These are phyloP conservation scores for Silene noctiflora DNA, from an alignment of 179 eudicot genomes.

Conservation along the genomic window DNA sequence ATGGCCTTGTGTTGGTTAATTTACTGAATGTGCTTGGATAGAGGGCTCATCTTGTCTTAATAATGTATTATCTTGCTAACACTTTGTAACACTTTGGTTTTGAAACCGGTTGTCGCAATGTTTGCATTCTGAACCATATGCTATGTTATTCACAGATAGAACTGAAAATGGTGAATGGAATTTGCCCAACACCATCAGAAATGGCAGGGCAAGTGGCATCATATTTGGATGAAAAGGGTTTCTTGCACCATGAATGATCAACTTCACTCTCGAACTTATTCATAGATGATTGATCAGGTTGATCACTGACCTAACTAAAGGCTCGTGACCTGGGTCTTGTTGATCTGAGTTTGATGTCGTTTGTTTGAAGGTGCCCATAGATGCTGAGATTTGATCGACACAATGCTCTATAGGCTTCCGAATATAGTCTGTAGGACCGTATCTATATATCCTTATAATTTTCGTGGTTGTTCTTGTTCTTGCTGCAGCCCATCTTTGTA, in stretches of 20 bases:
- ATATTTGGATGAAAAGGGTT: slow-evolving; percentile 68
- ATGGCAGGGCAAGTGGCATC: slow-evolving; percentile 78
- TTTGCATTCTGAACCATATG: not conserved
- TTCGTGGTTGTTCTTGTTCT: not conserved
- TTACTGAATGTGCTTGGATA: not conserved
- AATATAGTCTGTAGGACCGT: not conserved
- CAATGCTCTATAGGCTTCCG: not conserved
- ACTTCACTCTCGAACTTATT: not conserved
- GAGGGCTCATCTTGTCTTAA: not conserved
- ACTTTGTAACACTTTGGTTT: not conserved
- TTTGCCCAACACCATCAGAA: slow-evolving; percentile 60
- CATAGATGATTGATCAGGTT: not conserved
- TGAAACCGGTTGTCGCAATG: not conserved
- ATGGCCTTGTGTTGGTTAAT: too few species aligned
- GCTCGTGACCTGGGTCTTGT: not conserved
- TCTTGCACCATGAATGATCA: slow-evolving; percentile 39
- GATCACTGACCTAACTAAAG: not conserved
- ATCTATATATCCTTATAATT: not conserved
- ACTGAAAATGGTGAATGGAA: slow-evolving; percentile 47
- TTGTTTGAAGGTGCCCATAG: not conserved
- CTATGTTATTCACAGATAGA: slow-evolving; percentile 49
- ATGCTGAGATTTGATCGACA: not conserved
- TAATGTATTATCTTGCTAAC: too few species aligned
- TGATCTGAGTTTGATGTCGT: not conserved
- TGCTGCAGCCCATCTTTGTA: slow-evolving; percentile 3